Evolutionary conservation across 805 yeast genomes (phyloP).

Genomic region (Starmerella powellii): DNA sequence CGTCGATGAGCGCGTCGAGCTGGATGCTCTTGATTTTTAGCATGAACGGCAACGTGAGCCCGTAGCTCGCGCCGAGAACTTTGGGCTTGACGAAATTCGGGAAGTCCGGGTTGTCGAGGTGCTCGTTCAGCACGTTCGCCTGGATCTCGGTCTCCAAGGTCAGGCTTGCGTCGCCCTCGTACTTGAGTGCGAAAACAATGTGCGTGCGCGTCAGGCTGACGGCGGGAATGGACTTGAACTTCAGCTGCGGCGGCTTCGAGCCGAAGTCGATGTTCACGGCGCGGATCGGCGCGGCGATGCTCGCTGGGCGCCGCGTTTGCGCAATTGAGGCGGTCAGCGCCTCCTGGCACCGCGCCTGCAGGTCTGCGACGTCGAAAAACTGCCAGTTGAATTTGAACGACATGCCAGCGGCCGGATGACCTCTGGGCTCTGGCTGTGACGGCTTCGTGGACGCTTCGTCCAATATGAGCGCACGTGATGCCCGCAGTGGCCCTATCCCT

Average conservation of each 20-base stretch:
- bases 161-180: constrained; percentile 61
- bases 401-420: constrained; percentile 23
- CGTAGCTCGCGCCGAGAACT: constrained; percentile 21
- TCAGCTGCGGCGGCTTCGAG: constrained; percentile 58
- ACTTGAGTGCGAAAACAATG: constrained; percentile 57
- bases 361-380: constrained; percentile 53
- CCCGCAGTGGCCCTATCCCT: too few species aligned
- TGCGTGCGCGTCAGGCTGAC: constrained; percentile 46
- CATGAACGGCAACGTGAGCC: constrained; percentile 26
- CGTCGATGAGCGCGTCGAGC: constrained; percentile 26
- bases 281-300: constrained; percentile 35
- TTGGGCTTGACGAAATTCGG: constrained; percentile 23
- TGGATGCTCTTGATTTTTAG: constrained; percentile 22
- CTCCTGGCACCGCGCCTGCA: constrained; percentile 45
- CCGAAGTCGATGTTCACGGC: constrained; percentile 65
- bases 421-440: too few species aligned
- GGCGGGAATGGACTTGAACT: constrained; percentile 46
- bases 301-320: constrained; percentile 26
- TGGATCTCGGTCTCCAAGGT: constrained; percentile 63
- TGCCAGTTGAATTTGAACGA: constrained; percentile 62
- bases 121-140: constrained; percentile 47
- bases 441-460: too few species aligned
- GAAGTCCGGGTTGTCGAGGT: constrained; percentile 29
- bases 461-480: too few species aligned
- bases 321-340: constrained; percentile 28